These are phyloP conservation scores for Ascochyta rabiei DNA, from an alignment of 2,329 filamentous ascomycete genomes.

Conservation along the genomic window DNA sequence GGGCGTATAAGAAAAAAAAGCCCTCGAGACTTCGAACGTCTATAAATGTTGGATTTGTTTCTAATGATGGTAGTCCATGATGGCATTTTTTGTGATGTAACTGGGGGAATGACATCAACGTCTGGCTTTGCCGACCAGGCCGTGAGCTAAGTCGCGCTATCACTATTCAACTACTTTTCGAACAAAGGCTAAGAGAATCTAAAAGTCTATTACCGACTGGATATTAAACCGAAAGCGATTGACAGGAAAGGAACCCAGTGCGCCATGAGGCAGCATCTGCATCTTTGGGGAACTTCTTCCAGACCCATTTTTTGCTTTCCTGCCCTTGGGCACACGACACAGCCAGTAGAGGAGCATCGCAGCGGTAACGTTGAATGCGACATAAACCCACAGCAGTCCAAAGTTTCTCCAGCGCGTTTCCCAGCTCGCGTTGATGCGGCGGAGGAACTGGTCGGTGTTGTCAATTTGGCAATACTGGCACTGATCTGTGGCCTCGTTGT, in stretches of 20 bases:
- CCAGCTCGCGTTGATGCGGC: constrained; percentile 50
- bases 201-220: constrained; percentile 5
- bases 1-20: not conserved
- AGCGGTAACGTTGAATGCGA: constrained; percentile 57
- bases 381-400: constrained; percentile 58
- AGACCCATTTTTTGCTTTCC: constrained; percentile 43
- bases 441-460: constrained; percentile 56
- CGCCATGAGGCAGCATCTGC: not conserved
- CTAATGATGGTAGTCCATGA: constrained; percentile 3
- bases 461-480: constrained; percentile 58
- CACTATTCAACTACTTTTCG: constrained; percentile 1
- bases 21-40: not conserved
- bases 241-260: not conserved
- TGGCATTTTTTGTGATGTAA: constrained; percentile 9
- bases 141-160: constrained; percentile 3
- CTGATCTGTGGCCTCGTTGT: constrained; percentile 46
- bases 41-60: not conserved
- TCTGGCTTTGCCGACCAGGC: not conserved
- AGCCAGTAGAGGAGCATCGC: constrained; percentile 61
- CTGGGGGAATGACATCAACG: constrained; percentile 14
- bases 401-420: constrained; percentile 65
- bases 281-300: not conserved
- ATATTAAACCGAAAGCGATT: not conserved
- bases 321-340: constrained; percentile 56
- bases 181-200: not conserved